A percentile compares a stretch with the other conserved stretches of the same genome.
phyloP scores from a whole-genome alignment of 2,329 filamentous ascomycete genomes.

The Aureobasidium sp. region DNA sequence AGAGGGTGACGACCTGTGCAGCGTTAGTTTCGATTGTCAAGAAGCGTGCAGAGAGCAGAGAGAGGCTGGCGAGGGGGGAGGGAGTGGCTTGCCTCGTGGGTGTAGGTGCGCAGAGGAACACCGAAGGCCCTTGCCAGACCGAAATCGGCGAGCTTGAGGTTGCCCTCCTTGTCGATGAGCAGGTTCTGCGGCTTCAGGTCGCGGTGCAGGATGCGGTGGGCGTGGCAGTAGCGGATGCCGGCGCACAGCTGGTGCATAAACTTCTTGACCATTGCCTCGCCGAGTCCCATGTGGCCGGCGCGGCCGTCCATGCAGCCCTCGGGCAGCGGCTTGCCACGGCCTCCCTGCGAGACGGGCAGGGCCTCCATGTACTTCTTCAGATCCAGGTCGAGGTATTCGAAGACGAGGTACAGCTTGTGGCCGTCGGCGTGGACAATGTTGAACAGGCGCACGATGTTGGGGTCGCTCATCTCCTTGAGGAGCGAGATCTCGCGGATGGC shows the following conservation, averaged over 20 bases:
- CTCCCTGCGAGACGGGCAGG: slow-evolving; percentile 72
- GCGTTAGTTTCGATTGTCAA: background rate
- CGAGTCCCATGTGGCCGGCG: slow-evolving; percentile 60
- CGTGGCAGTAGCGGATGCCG: slow-evolving; percentile 95
- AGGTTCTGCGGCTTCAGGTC: slow-evolving; percentile 96
- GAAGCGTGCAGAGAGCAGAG: background rate
- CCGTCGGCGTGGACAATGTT: slow-evolving; percentile 94
- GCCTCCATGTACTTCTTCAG: slow-evolving; percentile 96
- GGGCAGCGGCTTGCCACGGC: slow-evolving; percentile 74
- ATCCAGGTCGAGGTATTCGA: slow-evolving; percentile 84
- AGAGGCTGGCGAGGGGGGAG: background rate
- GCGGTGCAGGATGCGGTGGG: slow-evolving; percentile 93
- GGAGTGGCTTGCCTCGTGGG: slow-evolving; percentile 60
- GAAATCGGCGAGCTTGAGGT: slow-evolving; percentile 90
- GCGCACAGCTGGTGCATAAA: slow-evolving; percentile 87
- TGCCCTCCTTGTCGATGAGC: slow-evolving; percentile 83
- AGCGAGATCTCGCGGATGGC: slow-evolving; percentile 92
- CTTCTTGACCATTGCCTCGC: slow-evolving; percentile 74
- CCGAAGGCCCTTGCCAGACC: slow-evolving; percentile 87
- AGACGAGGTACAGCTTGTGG: slow-evolving; percentile 88
- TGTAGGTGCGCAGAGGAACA: slow-evolving; percentile 83
- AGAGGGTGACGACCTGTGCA: slow-evolving; percentile 70
- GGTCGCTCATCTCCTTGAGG: slow-evolving; percentile 88
- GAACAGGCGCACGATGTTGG: slow-evolving; percentile 76
- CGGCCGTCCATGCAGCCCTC: slow-evolving; percentile 55